These are phyloP conservation scores for Talaromyces borbonicus DNA, from an alignment of 495 filamentous ascomycete genomes.

Conservation along the genomic window DNA sequence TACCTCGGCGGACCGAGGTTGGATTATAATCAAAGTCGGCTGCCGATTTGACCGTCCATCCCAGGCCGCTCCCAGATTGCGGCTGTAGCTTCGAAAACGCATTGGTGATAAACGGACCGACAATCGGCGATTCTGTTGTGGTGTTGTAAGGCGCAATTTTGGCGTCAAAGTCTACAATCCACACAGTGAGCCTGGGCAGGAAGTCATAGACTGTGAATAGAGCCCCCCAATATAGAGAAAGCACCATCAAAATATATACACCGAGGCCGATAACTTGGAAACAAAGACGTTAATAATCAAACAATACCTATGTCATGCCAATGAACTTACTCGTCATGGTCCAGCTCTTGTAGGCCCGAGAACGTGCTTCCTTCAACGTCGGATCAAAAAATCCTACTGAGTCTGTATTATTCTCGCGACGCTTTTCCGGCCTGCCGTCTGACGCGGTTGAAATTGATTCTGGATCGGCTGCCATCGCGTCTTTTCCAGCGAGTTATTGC, in stretches of 20 bases:
- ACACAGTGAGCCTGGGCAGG: constrained; percentile 38
- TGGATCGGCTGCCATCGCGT: not conserved
- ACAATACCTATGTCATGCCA: not conserved
- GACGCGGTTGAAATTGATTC: not conserved
- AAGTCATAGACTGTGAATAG: constrained; percentile 42
- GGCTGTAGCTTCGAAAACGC: constrained; percentile 26
- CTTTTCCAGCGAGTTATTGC: not conserved
- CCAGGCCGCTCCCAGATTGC: constrained; percentile 26
- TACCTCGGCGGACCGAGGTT: constrained; percentile 45
- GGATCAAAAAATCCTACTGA: not conserved
- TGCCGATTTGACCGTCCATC: constrained; percentile 40
- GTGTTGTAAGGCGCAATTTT: constrained; percentile 40
- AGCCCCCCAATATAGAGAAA: constrained; percentile 54
- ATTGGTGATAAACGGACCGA: constrained; percentile 47
- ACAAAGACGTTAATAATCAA: not conserved
- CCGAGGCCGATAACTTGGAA: constrained; percentile 41
- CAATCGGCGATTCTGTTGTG: constrained; percentile 32
- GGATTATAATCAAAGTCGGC: constrained; percentile 49
- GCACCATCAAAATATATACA: constrained; percentile 41
- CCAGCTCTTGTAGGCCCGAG: not conserved
- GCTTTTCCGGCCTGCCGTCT: not conserved
- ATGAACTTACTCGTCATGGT: not conserved
- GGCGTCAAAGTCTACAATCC: constrained; percentile 58
- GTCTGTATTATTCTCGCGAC: not conserved
- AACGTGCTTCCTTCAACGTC: not conserved